Evolutionary conservation across 2,329 filamentous ascomycete genomes (phyloP), one percentile per base, ranked within the genome.

Genomic region (Emericellopsis cladophorae): DNA sequence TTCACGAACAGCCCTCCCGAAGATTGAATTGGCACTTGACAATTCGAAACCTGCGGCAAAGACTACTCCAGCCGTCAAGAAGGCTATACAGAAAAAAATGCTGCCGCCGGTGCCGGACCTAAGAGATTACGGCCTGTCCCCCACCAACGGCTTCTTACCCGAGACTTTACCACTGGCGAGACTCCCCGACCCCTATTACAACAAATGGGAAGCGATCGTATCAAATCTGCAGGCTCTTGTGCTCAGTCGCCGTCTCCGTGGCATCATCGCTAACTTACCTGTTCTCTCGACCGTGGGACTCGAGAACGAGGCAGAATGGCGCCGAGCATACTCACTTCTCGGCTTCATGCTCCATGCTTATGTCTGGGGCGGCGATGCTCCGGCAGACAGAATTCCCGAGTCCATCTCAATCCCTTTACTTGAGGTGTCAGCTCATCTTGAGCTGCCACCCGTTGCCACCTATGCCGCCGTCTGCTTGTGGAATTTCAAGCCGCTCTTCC

Each of bases 401-500:
- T 70, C 86, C 44, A 77, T 98, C 47, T 86, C 90, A 6, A 74
- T 89, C 24, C 92, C 92, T 0, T 74, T 96, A 48, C 69, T 94
- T 40, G 66, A 80, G 48, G 74, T 93, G 37, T 90, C 85, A 50
- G 68, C 74, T 36, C 77, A 79, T 46, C 75, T 98, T 15, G 85
- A 96, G 54, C 70, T 98, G 22, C 89, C 86, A 7, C 85, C 89
- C 1, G 90, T 98, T 23, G 92, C 90, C 37, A 95, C 90, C 15
- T 98, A 95, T 57, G 87, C 92, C 7, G 86, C 83, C 7, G 70
- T 95, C 4, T 90, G 86, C 49, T 71, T 98, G 22, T 98, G 92
- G 92, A 98, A 98, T 64, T 96, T 88, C 70, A 90, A 89, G 61
- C 86, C 89, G 1, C 74, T 96, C 41, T 95, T 96, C 55, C 65